Evolutionary conservation across 148 eudicot species (phyloP).

Genomic region (Spergularia marina): DNA sequence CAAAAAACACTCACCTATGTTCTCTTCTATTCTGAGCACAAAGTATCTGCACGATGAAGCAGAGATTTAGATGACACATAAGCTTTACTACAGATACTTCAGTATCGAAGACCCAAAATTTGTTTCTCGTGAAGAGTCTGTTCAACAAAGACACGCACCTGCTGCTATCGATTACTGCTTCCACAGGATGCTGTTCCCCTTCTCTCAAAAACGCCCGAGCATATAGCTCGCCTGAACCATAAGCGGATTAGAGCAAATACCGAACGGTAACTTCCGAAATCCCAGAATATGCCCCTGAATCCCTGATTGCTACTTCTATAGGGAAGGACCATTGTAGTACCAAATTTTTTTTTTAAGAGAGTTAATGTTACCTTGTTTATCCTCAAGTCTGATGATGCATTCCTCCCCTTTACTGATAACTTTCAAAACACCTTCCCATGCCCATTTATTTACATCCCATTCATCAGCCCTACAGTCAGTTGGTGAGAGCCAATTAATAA

Average conservation of each 20-base stretch:
- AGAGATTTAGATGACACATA: conserved; percentile 5
- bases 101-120: background rate
- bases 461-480: conserved; percentile 79
- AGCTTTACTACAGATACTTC: background rate
- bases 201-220: conserved; percentile 90
- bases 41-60: conserved; percentile 71
- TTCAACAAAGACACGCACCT: conserved; percentile 39
- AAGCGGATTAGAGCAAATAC: background rate
- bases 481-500: background rate
- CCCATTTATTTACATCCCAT: conserved; percentile 99
- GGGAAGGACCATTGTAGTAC: background rate
- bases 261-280: background rate
- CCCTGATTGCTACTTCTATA: background rate
- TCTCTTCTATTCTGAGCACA: conserved; percentile 94
- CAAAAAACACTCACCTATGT: conserved; percentile 53
- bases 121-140: background rate
- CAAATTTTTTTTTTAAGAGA: background rate
- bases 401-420: conserved; percentile 92
- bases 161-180: conserved; percentile 97
- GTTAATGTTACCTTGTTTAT: conserved; percentile 61
- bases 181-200: conserved; percentile 96
- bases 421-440: conserved; percentile 92
- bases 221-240: conserved; percentile 73
- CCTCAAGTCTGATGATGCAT: conserved; percentile 94
- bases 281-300: background rate